phyloP scores from a whole-genome alignment of 768 basidiomycete genomes.

The Suillus subluteus region DNA sequence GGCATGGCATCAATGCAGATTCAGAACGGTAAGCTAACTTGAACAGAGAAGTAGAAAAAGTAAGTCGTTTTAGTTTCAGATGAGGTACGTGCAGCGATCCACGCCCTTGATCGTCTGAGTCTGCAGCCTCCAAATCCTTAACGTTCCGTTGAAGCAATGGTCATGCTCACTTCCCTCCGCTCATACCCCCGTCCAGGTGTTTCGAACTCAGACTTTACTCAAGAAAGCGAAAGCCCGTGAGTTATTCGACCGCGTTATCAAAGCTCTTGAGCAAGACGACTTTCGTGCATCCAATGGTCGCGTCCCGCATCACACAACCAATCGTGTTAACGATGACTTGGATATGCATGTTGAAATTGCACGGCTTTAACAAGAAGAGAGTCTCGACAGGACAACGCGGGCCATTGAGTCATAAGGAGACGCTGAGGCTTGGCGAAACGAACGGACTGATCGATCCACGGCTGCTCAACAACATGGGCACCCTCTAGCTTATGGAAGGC shows the following conservation, averaged over 20 bases:
- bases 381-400: too few species aligned
- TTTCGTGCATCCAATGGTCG: slow-evolving; percentile 41
- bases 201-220: slow-evolving; percentile 58
- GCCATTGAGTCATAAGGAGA: too few species aligned
- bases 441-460: too few species aligned
- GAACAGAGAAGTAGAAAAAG: not conserved
- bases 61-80: slow-evolving; percentile 45
- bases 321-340: too few species aligned
- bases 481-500: too few species aligned
- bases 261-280: slow-evolving; percentile 68
- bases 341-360: too few species aligned
- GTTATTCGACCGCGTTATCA: slow-evolving; percentile 75
- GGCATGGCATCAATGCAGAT: slow-evolving; percentile 89
- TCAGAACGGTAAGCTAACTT: slow-evolving; percentile 59
- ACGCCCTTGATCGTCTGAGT: too few species aligned
- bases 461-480: too few species aligned
- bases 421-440: too few species aligned
- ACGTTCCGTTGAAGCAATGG: slow-evolving; percentile 79
- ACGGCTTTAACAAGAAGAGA: too few species aligned
- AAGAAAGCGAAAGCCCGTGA: slow-evolving; percentile 80
- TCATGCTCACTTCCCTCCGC: slow-evolving; percentile 81
- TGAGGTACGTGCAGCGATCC: slow-evolving; percentile 82
- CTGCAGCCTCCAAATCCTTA: slow-evolving; percentile 67
- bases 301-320: too few species aligned
- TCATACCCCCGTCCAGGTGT: slow-evolving; percentile 59